Conservation (phyloP, 192 early-diverging fungal genomes). For the Umbelopsis ramanniana region DNA sequence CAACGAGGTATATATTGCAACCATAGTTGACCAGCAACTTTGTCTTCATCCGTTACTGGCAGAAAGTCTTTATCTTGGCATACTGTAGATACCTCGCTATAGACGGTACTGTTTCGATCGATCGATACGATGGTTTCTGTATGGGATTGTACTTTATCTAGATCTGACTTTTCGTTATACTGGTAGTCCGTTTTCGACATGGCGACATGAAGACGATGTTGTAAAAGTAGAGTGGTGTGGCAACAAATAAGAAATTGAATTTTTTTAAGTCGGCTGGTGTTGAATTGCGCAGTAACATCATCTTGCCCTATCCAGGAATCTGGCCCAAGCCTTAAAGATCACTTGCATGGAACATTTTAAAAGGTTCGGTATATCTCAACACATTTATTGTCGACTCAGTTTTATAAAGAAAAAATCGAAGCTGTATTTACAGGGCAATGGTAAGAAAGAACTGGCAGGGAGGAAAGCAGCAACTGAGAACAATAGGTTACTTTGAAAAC, state of each 20-base stretch:
- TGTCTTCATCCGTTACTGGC: neutral
- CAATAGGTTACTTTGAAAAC: neutral
- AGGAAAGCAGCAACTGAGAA: neutral
- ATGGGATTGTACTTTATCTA: neutral
- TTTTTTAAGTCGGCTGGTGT: neutral
- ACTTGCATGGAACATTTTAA: neutral
- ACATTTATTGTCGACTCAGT: neutral
- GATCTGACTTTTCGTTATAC: neutral
- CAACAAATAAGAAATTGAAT: neutral
- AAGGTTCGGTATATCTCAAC: neutral
- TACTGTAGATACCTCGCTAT: neutral
- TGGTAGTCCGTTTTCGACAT: no score
- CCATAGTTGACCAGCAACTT: neutral
- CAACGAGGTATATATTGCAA: slow-evolving; percentile 9
- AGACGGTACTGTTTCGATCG: neutral
- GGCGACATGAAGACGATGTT: no score
- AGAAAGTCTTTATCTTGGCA: slow-evolving; percentile 8
- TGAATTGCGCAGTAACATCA: neutral
- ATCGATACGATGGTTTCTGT: neutral
- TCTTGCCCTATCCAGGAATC: neutral
- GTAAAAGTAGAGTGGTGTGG: no score
- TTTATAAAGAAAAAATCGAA: neutral
- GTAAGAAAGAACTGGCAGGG: neutral
- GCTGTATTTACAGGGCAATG: slow-evolving; percentile 22
- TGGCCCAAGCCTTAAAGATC: neutral